These are phyloP conservation scores for Rubia occidens DNA, from an alignment of 305 asterid genomes.

Conservation along the genomic window DNA sequence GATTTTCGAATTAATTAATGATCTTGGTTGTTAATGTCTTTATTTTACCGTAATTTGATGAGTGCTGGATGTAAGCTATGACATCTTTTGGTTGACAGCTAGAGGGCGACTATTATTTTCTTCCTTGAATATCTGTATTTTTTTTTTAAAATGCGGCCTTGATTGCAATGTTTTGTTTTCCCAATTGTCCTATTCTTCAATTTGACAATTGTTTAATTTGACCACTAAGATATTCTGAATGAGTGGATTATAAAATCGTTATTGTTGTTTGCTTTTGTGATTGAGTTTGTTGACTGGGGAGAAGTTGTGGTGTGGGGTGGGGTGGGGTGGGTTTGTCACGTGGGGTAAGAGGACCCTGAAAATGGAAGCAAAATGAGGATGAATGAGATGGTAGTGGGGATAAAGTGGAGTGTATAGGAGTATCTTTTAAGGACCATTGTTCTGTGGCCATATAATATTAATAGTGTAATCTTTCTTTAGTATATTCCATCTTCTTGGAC, in stretches of 20 bases:
- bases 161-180: neutral
- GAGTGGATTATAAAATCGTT: constrained; percentile 1
- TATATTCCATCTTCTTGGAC: constrained; percentile 19
- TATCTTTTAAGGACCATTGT: constrained; percentile 32
- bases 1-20: neutral
- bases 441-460: constrained; percentile 22
- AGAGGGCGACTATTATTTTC: neutral
- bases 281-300: constrained; percentile 15
- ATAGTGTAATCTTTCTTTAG: constrained; percentile 21
- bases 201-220: constrained; percentile 3
- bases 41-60: neutral
- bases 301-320: constrained; percentile 30
- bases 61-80: neutral
- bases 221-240: constrained; percentile 1
- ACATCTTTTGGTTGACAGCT: constrained; percentile 10
- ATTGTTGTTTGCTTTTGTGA: constrained; percentile 18
- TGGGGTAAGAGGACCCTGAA: constrained; percentile 29
- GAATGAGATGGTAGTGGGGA: constrained; percentile 29
- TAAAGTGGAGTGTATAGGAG: constrained; percentile 24
- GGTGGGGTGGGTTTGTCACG: constrained; percentile 28
- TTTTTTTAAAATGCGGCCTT: neutral
- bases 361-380: constrained; percentile 17
- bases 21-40: neutral
- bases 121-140: neutral
- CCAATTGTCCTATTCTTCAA: neutral